These are phyloP conservation scores for Scorias spongiosa DNA, from an alignment of 2,329 filamentous ascomycete species.

Conservation along the genomic window DNA sequence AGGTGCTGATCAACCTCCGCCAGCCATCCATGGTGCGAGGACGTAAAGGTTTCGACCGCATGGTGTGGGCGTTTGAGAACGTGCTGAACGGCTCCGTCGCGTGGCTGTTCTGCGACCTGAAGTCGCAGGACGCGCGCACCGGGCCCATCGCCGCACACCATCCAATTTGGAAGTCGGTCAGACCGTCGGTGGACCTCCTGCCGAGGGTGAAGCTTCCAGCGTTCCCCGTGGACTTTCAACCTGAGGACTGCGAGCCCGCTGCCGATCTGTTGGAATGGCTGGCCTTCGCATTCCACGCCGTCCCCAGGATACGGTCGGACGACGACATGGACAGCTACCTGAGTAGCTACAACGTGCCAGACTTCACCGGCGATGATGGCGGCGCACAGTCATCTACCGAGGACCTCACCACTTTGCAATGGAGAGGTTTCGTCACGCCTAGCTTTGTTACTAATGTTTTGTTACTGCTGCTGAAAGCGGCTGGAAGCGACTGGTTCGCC, in stretches of 20 bases:
- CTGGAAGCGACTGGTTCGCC: conserved; percentile 18
- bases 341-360: conserved; percentile 48
- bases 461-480: conserved; percentile 12
- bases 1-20: conserved; percentile 46
- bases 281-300: conserved; percentile 49
- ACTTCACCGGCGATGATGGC: conserved; percentile 1
- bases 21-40: conserved; percentile 64
- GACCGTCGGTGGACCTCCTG: conserved; percentile 13
- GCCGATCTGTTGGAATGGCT: conserved; percentile 60
- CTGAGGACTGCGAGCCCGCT: conserved; percentile 45
- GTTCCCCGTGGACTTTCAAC: conserved; percentile 18
- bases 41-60: conserved; percentile 66
- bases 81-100: conserved; percentile 51
- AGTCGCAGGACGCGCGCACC: conserved; percentile 3
- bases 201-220: conserved; percentile 16
- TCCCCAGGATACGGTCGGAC: conserved; percentile 41
- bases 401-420: conserved; percentile 24
- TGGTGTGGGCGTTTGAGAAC: conserved; percentile 65
- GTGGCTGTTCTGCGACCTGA: conserved; percentile 65
- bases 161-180: conserved; percentile 17
- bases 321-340: conserved; percentile 55
- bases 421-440: conserved; percentile 28
- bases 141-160: conserved; percentile 14
- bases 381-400: conserved; percentile 2
- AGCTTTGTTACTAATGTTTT: conserved; percentile 18